Base-by-base conservation (phyloP, 305 asterid species). In the Fraxinus greggii region DNA sequence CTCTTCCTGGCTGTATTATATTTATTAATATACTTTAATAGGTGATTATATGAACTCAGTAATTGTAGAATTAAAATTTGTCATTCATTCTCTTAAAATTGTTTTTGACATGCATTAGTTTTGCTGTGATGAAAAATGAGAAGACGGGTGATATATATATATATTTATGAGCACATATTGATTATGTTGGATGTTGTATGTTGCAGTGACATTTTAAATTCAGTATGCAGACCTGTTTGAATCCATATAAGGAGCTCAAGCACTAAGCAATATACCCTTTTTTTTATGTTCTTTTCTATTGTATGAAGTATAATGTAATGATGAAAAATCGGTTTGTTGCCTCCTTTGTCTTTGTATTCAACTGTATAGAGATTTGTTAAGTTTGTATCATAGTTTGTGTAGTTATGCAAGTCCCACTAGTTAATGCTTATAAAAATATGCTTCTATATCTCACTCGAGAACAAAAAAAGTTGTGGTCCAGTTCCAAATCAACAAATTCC, bases 1-100 rank as follows among this genome's bases (percentile, higher is more conserved):
- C 87, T 86, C 87, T 88, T 83, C 84, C 84, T 54, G 67, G 61
- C 63, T 88, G 92, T 89, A 89, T 73, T 81, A 75, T 89, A 85
- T 69, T 38, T 38, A 38, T 78, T 85, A 77, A 65, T 85, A 76
- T 72, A 83, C 88, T 84, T 81, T 83, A 84, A 84, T 84, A 85
- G 83, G 81, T 84, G 78, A 74, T 80, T 79, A 83, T 87, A 48
- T 83, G 84, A 80, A 78, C 78, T 87, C 63, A 84, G 84, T 75
- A 73, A 79, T 79, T 79, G 67, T 29, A 28, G 63, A 74, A 24
- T 82, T 80, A 61, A 73, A 48, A 63, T 77, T 72, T 40, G 73
- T 67, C 75, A 54, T 40, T 81, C 42, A 69, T 79, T 72, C 75
- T 74, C 59, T 19, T 40, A 45, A 38, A 35, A 33, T 8, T 76